These are phyloP conservation scores for Alternaria solani DNA, from an alignment of 2,329 filamentous ascomycete species.

Conservation along the genomic window DNA sequence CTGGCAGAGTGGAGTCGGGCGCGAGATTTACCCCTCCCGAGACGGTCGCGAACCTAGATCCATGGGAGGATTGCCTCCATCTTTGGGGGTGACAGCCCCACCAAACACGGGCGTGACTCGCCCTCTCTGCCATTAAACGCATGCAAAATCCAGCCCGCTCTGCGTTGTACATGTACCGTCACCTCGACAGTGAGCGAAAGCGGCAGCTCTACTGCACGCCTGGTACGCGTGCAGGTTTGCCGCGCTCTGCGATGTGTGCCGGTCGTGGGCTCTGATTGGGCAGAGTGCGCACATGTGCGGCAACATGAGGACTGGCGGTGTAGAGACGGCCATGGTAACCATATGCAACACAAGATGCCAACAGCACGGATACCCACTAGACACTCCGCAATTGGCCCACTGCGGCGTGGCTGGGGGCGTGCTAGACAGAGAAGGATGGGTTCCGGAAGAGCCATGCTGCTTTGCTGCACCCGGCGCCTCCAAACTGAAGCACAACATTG, in stretches of 20 bases:
- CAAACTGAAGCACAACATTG: conserved; percentile 17
- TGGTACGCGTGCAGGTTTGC: conserved; percentile 28
- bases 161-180: conserved; percentile 36
- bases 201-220: conserved; percentile 30
- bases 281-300: background rate
- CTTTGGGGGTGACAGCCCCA: conserved; percentile 16
- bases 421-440: conserved; percentile 31
- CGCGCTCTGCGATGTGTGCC: conserved; percentile 30
- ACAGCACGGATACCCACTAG: conserved; percentile 18
- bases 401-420: conserved; percentile 23
- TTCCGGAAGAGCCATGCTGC: conserved; percentile 20
- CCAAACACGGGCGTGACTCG: conserved; percentile 13
- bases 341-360: conserved; percentile 17
- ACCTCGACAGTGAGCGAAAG: conserved; percentile 18
- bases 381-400: conserved; percentile 22
- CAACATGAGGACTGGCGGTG: conserved; percentile 40
- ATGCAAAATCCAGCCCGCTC: conserved; percentile 30
- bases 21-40: conserved; percentile 13
- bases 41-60: conserved; percentile 15
- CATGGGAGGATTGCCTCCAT: conserved; percentile 10
- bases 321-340: conserved; percentile 17
- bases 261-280: conserved; percentile 15
- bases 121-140: background rate
- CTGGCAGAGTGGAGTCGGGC: conserved; percentile 5
- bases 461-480: conserved; percentile 15